Percentiles rank a stretch among this genome's conserved stretches.
phyloP scores from a whole-genome alignment of 1,139 yeast genomes.

The Yamadazyma sp. region DNA sequence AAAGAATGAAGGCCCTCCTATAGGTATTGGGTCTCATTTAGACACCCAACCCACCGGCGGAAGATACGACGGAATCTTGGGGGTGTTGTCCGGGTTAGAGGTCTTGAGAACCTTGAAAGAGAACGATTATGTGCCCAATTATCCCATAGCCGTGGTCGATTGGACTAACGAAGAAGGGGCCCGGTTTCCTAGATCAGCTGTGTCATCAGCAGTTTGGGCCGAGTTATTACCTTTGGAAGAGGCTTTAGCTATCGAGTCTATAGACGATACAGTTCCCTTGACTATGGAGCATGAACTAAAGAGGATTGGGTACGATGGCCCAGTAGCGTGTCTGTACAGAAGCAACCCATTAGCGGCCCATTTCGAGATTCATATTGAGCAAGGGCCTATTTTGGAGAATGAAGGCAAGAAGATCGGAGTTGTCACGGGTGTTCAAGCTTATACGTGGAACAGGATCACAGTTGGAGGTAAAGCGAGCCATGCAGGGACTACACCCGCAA shows the following conservation, averaged over 20 bases:
- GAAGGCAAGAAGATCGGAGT: constrained; percentile 58
- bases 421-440: constrained; percentile 68
- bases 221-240: constrained; percentile 47
- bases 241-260: constrained; percentile 51
- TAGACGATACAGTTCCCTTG: constrained; percentile 51
- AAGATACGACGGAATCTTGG: constrained; percentile 69
- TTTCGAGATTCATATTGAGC: constrained; percentile 75
- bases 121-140: constrained; percentile 55
- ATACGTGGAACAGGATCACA: constrained; percentile 56
- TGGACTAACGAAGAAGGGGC: constrained; percentile 87
- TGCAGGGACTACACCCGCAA: constrained; percentile 75
- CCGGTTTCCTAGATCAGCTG: constrained; percentile 64
- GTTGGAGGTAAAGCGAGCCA: constrained; percentile 66
- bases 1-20: constrained; percentile 49
- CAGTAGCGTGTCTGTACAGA: constrained; percentile 43
- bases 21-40: constrained; percentile 71
- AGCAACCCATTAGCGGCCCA: constrained; percentile 64
- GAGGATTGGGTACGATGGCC: constrained; percentile 64
- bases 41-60: constrained; percentile 85
- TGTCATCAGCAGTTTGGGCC: constrained; percentile 70
- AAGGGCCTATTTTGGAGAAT: constrained; percentile 68
- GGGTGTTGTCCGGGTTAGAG: constrained; percentile 68
- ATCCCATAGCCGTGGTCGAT: constrained; percentile 61
- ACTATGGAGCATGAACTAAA: constrained; percentile 55
- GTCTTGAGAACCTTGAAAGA: constrained; percentile 65